Percentiles rank a stretch among this genome's conserved stretches.
phyloP scores from a whole-genome alignment of 495 filamentous ascomycete genomes.

The Tetracladium marchalianum region DNA sequence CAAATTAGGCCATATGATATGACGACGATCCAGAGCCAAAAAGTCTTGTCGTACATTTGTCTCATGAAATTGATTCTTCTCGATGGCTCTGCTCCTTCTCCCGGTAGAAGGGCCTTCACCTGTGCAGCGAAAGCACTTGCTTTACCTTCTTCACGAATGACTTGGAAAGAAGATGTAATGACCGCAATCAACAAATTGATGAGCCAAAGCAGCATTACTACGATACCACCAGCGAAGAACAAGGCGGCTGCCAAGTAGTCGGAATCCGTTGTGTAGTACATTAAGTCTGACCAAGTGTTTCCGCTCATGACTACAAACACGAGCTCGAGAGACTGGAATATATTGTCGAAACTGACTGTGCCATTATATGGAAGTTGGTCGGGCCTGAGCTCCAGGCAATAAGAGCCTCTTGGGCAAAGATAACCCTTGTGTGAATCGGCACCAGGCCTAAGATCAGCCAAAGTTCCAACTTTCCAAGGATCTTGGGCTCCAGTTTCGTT shows the following conservation, averaged over 20 bases:
- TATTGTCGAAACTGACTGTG: conserved; percentile 93
- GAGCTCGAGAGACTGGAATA: conserved; percentile 77
- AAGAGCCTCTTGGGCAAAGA: conserved; percentile 71
- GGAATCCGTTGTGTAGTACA: conserved; percentile 85
- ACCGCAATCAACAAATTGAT: conserved; percentile 95
- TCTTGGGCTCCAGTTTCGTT: conserved; percentile 40
- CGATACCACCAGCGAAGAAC: conserved; percentile 77
- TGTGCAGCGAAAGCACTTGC: conserved; percentile 84
- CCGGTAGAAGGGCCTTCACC: conserved; percentile 36
- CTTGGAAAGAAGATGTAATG: conserved; percentile 96
- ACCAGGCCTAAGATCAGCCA: conserved; percentile 20
- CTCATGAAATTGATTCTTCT: conserved; percentile 49
- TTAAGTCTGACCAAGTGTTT: conserved; percentile 89
- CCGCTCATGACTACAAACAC: conserved; percentile 99
- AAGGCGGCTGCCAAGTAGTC: conserved; percentile 81
- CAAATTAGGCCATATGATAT: conserved; percentile 69
- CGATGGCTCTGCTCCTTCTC: conserved; percentile 32
- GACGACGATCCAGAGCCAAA: conserved; percentile 69
- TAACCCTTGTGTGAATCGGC: conserved; percentile 67
- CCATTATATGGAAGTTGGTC: conserved; percentile 55
- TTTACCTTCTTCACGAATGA: conserved; percentile 94
- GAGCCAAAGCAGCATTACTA: conserved; percentile 94
- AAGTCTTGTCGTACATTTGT: conserved; percentile 58
- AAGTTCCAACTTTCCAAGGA: conserved; percentile 44
- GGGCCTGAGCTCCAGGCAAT: conserved; percentile 69